Evolutionary conservation across 2,329 filamentous ascomycete species (phyloP), one percentile per base, ranked within the genome.

Genomic region (Neospermospora avenae): DNA sequence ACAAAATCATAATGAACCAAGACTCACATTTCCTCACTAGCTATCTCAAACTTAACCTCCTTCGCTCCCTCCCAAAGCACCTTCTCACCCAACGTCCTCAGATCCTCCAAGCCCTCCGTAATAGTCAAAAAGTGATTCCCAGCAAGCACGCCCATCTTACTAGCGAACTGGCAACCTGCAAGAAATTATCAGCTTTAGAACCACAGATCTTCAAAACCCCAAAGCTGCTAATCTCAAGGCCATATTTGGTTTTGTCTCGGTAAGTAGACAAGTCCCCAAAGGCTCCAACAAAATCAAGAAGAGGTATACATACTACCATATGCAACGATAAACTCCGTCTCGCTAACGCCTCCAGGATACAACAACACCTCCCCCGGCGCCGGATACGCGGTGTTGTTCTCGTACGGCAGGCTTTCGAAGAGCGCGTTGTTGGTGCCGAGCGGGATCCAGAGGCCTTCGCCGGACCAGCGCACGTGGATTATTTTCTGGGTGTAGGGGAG

Each of bases 401-500:
- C 68, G 42, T 64, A 68, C 2, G 66, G 55, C 8, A 69, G 45
- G 5, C 57, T 62, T 28, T 68, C 68, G 28, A 31, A 31, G 28
- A 31, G 28, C 6, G 28, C 28, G 14, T 68, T 45, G 1, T 57
- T 66, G 24, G 68, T 66, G 11, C 68, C 68, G 8, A 70, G 54
- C 5, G 68, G 66, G 46, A 69, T 69, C 68, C 68, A 70, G 55
- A 69, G 46, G 1, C 58, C 67, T 58, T 70, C 67, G 8, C 68
- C 68, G 25, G 63, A 66, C 68, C 68, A 70, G 53, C 68, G 68
- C 4, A 67, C 67, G 55, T 70, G 68, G 44, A 70, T 70, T 8
- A 69, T 31, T 34, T 68, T 68, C 46, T 70, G 67, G 10, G 20
- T 51, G 31, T 70, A 70, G 20, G 68, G 68, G 16, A 70, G 63